A percentile compares a stretch with the other conserved stretches of the same genome.
phyloP scores from a whole-genome alignment of 1,284 basidiomycete species.

The Cryptococcus sp. region DNA sequence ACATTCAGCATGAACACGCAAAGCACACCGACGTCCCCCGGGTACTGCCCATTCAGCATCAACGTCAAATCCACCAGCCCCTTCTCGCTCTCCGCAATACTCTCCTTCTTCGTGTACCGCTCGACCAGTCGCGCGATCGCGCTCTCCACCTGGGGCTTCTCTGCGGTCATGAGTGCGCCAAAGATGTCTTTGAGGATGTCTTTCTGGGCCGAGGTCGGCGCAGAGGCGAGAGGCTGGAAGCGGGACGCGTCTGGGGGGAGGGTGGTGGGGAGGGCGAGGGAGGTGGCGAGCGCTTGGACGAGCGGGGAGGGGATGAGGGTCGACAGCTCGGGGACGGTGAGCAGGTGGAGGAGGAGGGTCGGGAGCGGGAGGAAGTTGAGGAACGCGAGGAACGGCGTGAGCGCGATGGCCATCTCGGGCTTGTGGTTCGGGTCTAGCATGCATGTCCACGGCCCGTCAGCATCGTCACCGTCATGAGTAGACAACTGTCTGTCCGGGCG shows the following conservation, averaged over 20 bases:
- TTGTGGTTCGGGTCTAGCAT: conserved; percentile 43
- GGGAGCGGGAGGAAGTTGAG: conserved; percentile 53
- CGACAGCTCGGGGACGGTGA: conserved; percentile 71
- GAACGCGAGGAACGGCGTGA: conserved; percentile 85
- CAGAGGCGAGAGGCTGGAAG: conserved; percentile 21
- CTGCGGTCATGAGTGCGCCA: conserved; percentile 73
- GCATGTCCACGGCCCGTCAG: neutral
- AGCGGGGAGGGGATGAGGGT: conserved; percentile 60
- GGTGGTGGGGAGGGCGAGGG: conserved; percentile 53
- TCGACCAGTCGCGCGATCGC: conserved; percentile 62
- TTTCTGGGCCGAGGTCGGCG: conserved; percentile 56
- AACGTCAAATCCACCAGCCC: conserved; percentile 67
- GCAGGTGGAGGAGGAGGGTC: conserved; percentile 64
- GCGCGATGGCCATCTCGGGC: conserved; percentile 96
- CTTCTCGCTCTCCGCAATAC: conserved; percentile 45
- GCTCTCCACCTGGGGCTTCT: conserved; percentile 55
- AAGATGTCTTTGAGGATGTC: conserved; percentile 70
- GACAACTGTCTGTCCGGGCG: neutral
- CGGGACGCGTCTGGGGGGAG: conserved; percentile 28
- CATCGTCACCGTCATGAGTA: neutral
- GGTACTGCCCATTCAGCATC: conserved; percentile 75
- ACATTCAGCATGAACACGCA: conserved; percentile 91
- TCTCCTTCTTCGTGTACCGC: conserved; percentile 58
- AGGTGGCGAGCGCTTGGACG: conserved; percentile 55
- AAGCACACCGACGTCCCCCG: conserved; percentile 88